Conservation (phyloP, 1,284 basidiomycete species). For the Mycena citricolor region DNA sequence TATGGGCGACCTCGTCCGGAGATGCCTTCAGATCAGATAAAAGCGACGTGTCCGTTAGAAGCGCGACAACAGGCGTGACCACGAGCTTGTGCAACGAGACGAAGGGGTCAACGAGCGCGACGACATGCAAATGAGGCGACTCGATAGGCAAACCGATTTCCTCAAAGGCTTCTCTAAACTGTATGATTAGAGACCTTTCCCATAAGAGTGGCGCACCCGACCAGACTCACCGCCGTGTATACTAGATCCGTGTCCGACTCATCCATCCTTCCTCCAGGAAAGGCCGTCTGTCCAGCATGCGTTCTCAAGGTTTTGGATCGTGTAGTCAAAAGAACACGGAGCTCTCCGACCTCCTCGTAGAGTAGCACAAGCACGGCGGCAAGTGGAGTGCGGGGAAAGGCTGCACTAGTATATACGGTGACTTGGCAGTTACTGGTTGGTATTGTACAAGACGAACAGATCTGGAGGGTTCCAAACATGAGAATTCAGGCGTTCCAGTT, state of each 20-base stretch:
- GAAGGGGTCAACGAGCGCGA: constrained; percentile 73
- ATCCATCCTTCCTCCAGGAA: constrained; percentile 84
- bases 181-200: constrained; percentile 1
- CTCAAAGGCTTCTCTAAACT: constrained; percentile 82
- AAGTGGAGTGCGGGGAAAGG: constrained; percentile 45
- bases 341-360: constrained; percentile 62
- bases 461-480: constrained; percentile 44
- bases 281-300: constrained; percentile 77
- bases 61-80: constrained; percentile 72
- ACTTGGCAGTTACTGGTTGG: constrained; percentile 14
- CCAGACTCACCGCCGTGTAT: constrained; percentile 64
- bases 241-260: constrained; percentile 60
- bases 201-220: not conserved
- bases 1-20: constrained; percentile 70
- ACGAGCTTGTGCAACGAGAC: constrained; percentile 63
- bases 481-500: constrained; percentile 43
- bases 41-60: constrained; percentile 57
- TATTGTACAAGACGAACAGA: constrained; percentile 45
- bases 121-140: constrained; percentile 55
- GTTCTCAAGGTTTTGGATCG: constrained; percentile 75
- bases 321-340: constrained; percentile 82
- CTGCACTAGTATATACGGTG: constrained; percentile 38
- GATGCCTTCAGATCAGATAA: constrained; percentile 54
- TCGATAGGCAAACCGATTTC: constrained; percentile 71
- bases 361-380: constrained; percentile 80